Base-by-base conservation (phyloP, 2,329 filamentous ascomycete species). In the Pseudopyrenochaeta lycopersici region DNA sequence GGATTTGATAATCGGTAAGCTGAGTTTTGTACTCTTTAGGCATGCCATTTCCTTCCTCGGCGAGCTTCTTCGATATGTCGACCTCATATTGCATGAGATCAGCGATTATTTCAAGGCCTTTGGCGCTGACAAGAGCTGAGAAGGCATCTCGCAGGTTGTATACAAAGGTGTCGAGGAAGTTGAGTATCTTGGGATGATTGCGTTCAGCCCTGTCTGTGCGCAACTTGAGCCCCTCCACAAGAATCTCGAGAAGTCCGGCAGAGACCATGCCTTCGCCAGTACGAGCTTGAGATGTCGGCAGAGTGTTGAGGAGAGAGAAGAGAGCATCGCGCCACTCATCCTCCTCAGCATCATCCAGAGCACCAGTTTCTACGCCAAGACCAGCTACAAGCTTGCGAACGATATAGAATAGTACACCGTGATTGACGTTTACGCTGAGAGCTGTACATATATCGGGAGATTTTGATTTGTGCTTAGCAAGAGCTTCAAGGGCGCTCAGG, bases 381-480 rank as follows among this genome's bases (percentile, higher is more conserved):
- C 92, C 90, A 15, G 89, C 88, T 52, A 98, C 90, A 9, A 92
- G 91, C 76, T 96, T 97, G 50, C 94, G 87, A 44, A 97, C 89
- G 62, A 97, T 85, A 69, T 97, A 98, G 63, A 98, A 89, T 39
- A 99, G 83, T 27, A 98, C 90, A 12, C 95, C 96, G 67, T 99
- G 96, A 67, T 96, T 98, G 32, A 98, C 94, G 64, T 94, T 97
- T 48, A 96, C 91, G 68, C 92, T 96, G 36, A 99, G 81, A n/a
- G 95, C 92, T 36, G 91, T 88, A 59, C 92, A 88, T 20, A 99
- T 89, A 72, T 99, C 95, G 30, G 87, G 81, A 27, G 89, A 85
- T 69, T 92, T 93, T 51, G 84, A 80, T 66, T 90, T 89, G 71
- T 91, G 91, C 70, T 87, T 90, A 6, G 91, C 87, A 51, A 99